Evolutionary conservation across 768 basidiomycete species (phyloP).

Genomic region (Clitopilus hobsonii): DNA sequence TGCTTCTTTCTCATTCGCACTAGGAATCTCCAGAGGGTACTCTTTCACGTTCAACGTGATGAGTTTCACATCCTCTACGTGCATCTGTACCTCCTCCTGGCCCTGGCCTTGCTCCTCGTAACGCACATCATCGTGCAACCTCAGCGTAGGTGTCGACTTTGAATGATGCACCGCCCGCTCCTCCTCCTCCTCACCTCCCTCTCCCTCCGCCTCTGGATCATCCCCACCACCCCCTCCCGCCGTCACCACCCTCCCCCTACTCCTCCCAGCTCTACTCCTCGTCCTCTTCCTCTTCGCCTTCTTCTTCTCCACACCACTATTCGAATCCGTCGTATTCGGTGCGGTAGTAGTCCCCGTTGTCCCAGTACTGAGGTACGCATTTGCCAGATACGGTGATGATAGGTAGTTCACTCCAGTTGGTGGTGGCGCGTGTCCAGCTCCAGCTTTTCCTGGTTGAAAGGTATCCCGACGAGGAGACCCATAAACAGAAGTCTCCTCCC

Average conservation of each 20-base stretch:
- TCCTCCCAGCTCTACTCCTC: background rate
- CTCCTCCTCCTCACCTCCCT: background rate
- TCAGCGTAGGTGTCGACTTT: background rate
- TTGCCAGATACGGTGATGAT: background rate
- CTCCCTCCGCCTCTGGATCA: background rate
- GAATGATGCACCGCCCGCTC: background rate
- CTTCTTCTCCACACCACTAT: conserved; percentile 2
- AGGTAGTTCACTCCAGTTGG: no score
- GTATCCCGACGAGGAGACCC: background rate
- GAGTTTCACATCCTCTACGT: background rate
- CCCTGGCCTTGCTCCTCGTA: no score
- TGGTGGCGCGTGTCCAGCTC: no score
- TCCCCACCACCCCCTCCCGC: conserved; percentile 1
- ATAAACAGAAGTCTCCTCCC: background rate
- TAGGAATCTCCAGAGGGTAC: background rate
- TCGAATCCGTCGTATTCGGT: conserved; percentile 3
- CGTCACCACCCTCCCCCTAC: background rate
- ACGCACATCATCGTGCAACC: conserved; percentile 1
- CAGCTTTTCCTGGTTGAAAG: background rate
- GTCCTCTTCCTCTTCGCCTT: background rate
- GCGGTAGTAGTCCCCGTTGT: background rate
- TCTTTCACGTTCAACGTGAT: background rate
- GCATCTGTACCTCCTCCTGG: background rate
- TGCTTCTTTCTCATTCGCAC: background rate
- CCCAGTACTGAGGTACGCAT: conserved; percentile 1